A percentile compares a stretch with the other conserved stretches of the same genome.
Conservation (phyloP, 371 early-diverging fungal species). For the Lichtheimia corymbifera region DNA sequence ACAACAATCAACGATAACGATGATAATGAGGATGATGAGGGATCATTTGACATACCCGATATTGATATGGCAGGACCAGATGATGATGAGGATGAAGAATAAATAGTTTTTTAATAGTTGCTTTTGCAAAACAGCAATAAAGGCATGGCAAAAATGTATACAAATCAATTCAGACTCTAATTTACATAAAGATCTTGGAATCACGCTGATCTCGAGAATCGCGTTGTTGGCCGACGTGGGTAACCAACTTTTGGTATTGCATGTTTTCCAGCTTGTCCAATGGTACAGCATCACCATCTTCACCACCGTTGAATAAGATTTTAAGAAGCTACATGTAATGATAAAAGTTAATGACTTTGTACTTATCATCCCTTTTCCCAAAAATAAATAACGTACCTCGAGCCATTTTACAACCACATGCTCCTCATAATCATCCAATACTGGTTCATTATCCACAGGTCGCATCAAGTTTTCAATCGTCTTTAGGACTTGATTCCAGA, state of each 20-base stretch:
- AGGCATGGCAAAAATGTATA: too few species aligned
- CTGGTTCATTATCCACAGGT: constrained; percentile 65
- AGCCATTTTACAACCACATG: constrained; percentile 75
- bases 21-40: constrained; percentile 12
- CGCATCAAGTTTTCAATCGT: constrained; percentile 74
- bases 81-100: constrained; percentile 14
- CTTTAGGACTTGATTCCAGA: constrained; percentile 84
- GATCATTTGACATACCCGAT: constrained; percentile 39
- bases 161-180: too few species aligned
- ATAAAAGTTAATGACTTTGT: constrained; percentile 11
- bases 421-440: constrained; percentile 68
- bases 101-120: too few species aligned
- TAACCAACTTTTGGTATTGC: constrained; percentile 67
- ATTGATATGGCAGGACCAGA: constrained; percentile 47
- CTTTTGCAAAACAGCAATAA: too few species aligned
- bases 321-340: constrained; percentile 74
- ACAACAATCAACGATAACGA: neutral
- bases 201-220: too few species aligned
- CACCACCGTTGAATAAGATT: constrained; percentile 86
- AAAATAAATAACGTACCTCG: constrained; percentile 38
- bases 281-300: constrained; percentile 79
- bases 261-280: constrained; percentile 70
- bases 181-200: too few species aligned
- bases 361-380: neutral
- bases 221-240: too few species aligned